Percentiles rank a stretch among this genome's conserved stretches.
Evolutionary conservation across 2,329 filamentous ascomycete species (phyloP).

Genomic region (Talaromyces sp.): DNA sequence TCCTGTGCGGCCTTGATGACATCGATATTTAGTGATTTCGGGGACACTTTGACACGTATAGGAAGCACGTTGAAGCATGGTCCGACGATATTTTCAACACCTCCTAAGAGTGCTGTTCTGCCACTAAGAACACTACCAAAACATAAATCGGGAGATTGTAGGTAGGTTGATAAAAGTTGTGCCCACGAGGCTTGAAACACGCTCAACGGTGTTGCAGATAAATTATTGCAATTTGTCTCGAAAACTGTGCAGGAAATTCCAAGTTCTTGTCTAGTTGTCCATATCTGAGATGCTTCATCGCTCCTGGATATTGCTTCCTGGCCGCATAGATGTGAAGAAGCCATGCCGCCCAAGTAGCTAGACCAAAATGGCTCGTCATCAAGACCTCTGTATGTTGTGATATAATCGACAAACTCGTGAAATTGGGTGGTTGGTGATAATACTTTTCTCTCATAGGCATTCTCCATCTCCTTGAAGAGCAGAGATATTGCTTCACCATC

Average conservation of each 20-base stretch:
- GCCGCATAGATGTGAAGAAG: constrained; percentile 34
- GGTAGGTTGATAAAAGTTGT: constrained; percentile 57
- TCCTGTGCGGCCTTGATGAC: constrained; percentile 60
- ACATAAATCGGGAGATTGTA: constrained; percentile 64
- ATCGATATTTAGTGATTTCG: constrained; percentile 51
- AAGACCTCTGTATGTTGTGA: constrained; percentile 50
- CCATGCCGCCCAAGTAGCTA: constrained; percentile 52
- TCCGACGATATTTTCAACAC: constrained; percentile 70
- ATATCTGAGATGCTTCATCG: not conserved
- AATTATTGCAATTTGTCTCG: constrained; percentile 49
- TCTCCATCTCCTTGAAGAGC: constrained; percentile 69
- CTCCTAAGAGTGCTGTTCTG: constrained; percentile 63
- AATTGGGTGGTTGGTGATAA: constrained; percentile 57
- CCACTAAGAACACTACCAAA: constrained; percentile 87
- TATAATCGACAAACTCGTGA: constrained; percentile 60
- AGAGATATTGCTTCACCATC: constrained; percentile 74
- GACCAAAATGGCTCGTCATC: constrained; percentile 60
- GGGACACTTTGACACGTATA: constrained; percentile 57
- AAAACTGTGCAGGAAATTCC: constrained; percentile 45
- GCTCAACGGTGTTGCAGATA: constrained; percentile 63
- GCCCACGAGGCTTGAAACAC: constrained; percentile 72
- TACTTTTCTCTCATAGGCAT: constrained; percentile 46
- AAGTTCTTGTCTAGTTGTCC: constrained; percentile 20
- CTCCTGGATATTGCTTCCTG: constrained; percentile 20
- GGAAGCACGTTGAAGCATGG: constrained; percentile 92